Evolutionary conservation across 805 yeast species (phyloP).

Genomic region (Spathaspora passalidarum): DNA sequence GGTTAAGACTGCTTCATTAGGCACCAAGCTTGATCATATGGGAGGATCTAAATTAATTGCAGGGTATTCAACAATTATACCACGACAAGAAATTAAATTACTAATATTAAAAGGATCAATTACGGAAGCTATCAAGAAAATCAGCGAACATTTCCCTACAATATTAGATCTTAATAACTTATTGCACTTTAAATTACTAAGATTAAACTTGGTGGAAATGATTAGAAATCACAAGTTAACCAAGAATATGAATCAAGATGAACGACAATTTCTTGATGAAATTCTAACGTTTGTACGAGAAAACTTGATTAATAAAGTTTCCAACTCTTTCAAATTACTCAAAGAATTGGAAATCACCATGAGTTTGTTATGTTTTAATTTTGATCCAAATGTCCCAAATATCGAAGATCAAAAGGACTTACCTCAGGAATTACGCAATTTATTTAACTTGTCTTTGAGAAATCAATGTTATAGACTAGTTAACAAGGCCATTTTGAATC

Average conservation of each 20-base stretch:
- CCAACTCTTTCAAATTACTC: conserved; percentile 56
- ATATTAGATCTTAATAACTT: conserved; percentile 60
- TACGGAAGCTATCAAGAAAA: conserved; percentile 50
- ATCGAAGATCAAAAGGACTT: conserved; percentile 39
- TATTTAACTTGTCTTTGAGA: conserved; percentile 61
- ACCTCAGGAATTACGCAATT: conserved; percentile 52
- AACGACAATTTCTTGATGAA: conserved; percentile 48
- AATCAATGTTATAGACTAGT: conserved; percentile 66
- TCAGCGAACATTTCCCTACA: conserved; percentile 61
- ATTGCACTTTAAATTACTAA: conserved; percentile 68
- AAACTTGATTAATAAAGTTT: conserved; percentile 59
- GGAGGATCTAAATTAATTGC: conserved; percentile 13
- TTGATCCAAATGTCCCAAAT: conserved; percentile 27
- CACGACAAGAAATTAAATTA: conserved; percentile 51
- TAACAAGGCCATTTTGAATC: conserved; percentile 58
- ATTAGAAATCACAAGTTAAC: conserved; percentile 50
- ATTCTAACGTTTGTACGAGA: conserved; percentile 59
- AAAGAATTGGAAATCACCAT: conserved; percentile 77
- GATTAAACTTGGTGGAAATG: conserved; percentile 77
- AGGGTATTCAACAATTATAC: conserved; percentile 51
- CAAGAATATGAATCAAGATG: conserved; percentile 21
- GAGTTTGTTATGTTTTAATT: conserved; percentile 66
- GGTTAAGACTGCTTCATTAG: not conserved
- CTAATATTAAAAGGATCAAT: conserved; percentile 60
- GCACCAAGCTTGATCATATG: not conserved